Base-by-base conservation (phyloP, 2,329 filamentous ascomycete species). In the Fusarium sp. region DNA sequence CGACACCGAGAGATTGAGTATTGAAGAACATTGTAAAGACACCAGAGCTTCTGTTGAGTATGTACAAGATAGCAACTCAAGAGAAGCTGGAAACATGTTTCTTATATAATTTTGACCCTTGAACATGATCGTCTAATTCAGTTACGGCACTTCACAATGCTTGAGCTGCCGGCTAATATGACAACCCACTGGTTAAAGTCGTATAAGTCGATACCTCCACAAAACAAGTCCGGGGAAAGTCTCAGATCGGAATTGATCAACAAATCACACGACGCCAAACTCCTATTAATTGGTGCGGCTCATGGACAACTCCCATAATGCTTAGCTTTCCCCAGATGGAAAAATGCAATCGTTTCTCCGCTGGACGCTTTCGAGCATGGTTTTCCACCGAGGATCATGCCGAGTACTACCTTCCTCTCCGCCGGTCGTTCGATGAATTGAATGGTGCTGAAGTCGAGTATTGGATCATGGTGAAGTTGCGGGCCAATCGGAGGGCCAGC, bases 141-240 rank as follows among this genome's bases (percentile, higher is more conserved):
- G 37, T 5, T 17, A 41, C 27, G 35, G 45, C 45, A 30, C 40
- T 53, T 60, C 18, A 26, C 8, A 12, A 44, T 49, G 23, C 32
- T 37, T 42, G 30, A 60, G 48, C 38, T 59, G 23, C 52, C 63
- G 52, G 63, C 48, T 65, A 65, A 65, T 65, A 59, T 64, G 49
- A 42, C 41, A 26, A 49, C 44, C 44, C 26, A 26, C 35, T 65
- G 63, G 63, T n/a, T 66, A 66, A 66, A 66, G 18, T 50, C 44
- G 45, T 66, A 35, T 60, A 66, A 59, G 44, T 65, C 50, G 49
- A 38, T 23, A 35, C 50, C 58, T 45, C 58, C 58, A 65, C 60
- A 45, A 48, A 32, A 33, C 61, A 44, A 38, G 61, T 66, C 63
- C 11, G 45, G 52, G 63, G 53, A 66, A 65, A 32, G 53, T 60